Evolutionary conservation across 768 basidiomycete genomes (phyloP).

Genomic region (Wakefieldia striispora): DNA sequence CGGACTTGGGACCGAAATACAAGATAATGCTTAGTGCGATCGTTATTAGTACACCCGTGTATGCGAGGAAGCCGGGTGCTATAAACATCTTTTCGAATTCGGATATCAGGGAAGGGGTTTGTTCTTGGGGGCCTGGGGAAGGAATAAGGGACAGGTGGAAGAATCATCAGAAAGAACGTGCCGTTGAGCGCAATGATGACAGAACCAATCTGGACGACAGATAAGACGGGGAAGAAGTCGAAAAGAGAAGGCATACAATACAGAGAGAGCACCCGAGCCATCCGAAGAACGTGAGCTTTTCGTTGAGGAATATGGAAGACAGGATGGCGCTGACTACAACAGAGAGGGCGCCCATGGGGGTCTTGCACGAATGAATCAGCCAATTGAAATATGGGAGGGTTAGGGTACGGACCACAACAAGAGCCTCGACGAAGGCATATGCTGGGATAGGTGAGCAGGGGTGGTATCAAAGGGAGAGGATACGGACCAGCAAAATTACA

Average conservation of each 20-base stretch:
- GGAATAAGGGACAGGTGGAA: conserved; percentile 1
- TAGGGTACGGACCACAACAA: conserved; percentile 73
- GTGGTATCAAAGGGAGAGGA: not conserved
- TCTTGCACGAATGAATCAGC: conserved; percentile 41
- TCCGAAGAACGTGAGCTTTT: conserved; percentile 92
- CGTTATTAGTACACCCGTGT: conserved; percentile 59
- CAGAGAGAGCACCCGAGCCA: conserved; percentile 94
- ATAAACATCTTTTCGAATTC: conserved; percentile 80
- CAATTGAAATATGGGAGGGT: not conserved
- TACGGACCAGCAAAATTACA: conserved; percentile 81
- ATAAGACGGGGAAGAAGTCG: not conserved
- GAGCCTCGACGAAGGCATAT: conserved; percentile 88
- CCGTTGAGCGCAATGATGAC: conserved; percentile 91
- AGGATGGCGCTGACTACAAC: conserved; percentile 94
- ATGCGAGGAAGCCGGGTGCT: conserved; percentile 78
- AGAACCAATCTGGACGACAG: conserved; percentile 61
- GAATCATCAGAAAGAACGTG: conserved; percentile 17
- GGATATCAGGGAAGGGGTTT: conserved; percentile 63
- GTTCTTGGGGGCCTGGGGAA: conserved; percentile 61
- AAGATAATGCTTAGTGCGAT: conserved; percentile 71
- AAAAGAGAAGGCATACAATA: conserved; percentile 58
- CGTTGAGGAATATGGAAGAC: conserved; percentile 90
- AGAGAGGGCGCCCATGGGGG: conserved; percentile 92
- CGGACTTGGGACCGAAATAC: conserved; percentile 77
- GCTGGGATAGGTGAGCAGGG: conserved; percentile 37